phyloP scores from a whole-genome alignment of 2,329 filamentous ascomycete genomes.

The Malbranchea zuffiana region DNA sequence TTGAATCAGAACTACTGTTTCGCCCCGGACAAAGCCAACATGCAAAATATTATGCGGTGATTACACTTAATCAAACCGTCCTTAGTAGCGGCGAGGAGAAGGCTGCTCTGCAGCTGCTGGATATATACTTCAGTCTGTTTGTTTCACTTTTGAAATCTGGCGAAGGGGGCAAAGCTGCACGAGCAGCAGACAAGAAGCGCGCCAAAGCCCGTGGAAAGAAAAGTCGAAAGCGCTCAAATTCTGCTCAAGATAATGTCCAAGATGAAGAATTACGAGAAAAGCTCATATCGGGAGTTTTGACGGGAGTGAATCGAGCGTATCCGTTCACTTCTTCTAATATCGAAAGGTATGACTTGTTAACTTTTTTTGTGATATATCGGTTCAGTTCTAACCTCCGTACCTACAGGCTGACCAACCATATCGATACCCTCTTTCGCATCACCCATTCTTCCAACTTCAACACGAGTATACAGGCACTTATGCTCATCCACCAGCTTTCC shows the following conservation, averaged over 20 bases:
- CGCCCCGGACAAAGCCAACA: constrained; percentile 76
- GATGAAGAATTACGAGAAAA: constrained; percentile 75
- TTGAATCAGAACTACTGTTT: constrained; percentile 82
- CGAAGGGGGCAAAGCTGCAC: constrained; percentile 17
- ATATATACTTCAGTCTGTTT: constrained; percentile 89
- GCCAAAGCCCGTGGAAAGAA: constrained; percentile 39
- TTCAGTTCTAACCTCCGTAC: constrained; percentile 17
- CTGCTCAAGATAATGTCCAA: constrained; percentile 28
- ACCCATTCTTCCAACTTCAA: constrained; percentile 99
- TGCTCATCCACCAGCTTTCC: constrained; percentile 88
- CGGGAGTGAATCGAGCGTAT: constrained; percentile 89
- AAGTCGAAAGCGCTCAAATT: constrained; percentile 17
- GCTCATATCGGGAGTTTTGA: constrained; percentile 79
- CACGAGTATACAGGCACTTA: constrained; percentile 88
- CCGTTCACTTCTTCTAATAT: constrained; percentile 80
- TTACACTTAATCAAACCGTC: constrained; percentile 94
- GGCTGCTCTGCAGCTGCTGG: constrained; percentile 67
- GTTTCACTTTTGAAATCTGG: constrained; percentile 62
- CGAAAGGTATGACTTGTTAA: constrained; percentile 46
- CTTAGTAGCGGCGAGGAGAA: constrained; percentile 72
- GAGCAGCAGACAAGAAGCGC: constrained; percentile 16
- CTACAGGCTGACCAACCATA: constrained; percentile 64
- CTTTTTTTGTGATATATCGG: constrained; percentile 4
- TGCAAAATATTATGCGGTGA: constrained; percentile 90
- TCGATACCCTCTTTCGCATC: constrained; percentile 89